A percentile compares a stretch with the other conserved stretches of the same genome.
These are phyloP conservation scores for Suhomyces emberorum DNA, from an alignment of 805 yeast species.

Conservation along the genomic window DNA sequence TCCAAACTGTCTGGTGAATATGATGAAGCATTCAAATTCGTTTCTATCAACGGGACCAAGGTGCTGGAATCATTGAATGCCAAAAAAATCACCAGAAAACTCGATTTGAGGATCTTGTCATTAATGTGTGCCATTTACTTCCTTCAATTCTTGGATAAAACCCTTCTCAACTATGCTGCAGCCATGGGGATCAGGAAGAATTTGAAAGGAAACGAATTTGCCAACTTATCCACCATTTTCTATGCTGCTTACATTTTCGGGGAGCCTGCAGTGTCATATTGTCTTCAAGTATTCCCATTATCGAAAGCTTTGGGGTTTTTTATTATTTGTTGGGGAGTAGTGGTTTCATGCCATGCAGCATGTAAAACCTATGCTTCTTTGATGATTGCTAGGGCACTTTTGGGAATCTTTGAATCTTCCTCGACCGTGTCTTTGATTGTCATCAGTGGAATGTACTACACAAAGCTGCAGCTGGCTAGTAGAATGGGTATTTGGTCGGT, in stretches of 20 bases:
- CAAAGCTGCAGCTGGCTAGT: conserved; percentile 47
- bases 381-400: conserved; percentile 51
- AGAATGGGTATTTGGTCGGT: conserved; percentile 57
- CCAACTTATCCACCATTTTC: conserved; percentile 51
- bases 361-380: conserved; percentile 50
- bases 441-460: conserved; percentile 62
- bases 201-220: conserved; percentile 46
- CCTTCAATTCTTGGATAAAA: conserved; percentile 57
- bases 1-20: conserved; percentile 3
- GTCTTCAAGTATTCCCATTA: conserved; percentile 50
- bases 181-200: conserved; percentile 59
- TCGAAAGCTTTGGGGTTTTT: conserved; percentile 48
- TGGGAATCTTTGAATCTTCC: conserved; percentile 55
- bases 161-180: conserved; percentile 58
- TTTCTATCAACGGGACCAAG: conserved; percentile 4
- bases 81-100: conserved; percentile 23
- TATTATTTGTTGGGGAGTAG: conserved; percentile 53
- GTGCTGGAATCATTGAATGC: not conserved
- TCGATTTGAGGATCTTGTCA: conserved; percentile 49
- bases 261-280: conserved; percentile 43
- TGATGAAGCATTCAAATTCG: conserved; percentile 22
- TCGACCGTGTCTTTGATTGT: conserved; percentile 56
- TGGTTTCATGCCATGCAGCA: conserved; percentile 47
- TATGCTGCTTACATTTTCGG: conserved; percentile 53
- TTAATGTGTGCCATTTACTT: conserved; percentile 53